Evolutionary conservation across 306 rosid species (phyloP), one percentile per base, ranked within the genome.

Genomic region (Prinsepia uniflora): DNA sequence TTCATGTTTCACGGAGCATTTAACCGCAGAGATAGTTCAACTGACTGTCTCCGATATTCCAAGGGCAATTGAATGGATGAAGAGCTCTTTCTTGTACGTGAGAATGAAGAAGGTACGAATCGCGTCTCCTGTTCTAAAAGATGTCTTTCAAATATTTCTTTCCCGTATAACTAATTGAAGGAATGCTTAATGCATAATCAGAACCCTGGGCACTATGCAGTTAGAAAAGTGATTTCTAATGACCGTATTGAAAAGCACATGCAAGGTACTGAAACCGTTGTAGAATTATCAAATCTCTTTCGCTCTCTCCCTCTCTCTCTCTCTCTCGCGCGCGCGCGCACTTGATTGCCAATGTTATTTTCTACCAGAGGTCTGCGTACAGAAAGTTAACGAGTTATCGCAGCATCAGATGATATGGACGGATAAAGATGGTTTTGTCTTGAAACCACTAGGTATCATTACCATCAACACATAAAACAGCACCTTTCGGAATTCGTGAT

Each of bases 11-110:
- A 87, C 87, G 73, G 98, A 93, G 88, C 98, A 93, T 85, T 89
- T 93, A 86, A 89, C 93, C 55, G 96, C 98, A 7, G 98, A 90
- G 83, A 89, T 93, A 73, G 98, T 90, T 81, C 98, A 93, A 79
- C 77, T 93, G 87, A 88, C 94, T 10, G 81, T 90, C 80, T 76
- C 97, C 60, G 94, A 93, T 76, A 90, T 93, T 78, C 83, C 96
- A 46, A 90, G 78, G 70, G 98, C 96, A 83, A 88, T 93, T 81
- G 98, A 93, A 78, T 93, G 98, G 98, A 82, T 93, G 84, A 86
- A 93, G 79, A 88, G 85, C 76, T 93, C 98, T 22, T 93, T 81
- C 80, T 81, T 90, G 85, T 93, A 85, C 64, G 86, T 93, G 59
- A 83, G 98, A 83, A 93, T 93, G 96, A 86, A 89, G 84, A 90